Conservation (phyloP, 2,329 filamentous ascomycete genomes). For the Magnaporthiopsis poae region DNA sequence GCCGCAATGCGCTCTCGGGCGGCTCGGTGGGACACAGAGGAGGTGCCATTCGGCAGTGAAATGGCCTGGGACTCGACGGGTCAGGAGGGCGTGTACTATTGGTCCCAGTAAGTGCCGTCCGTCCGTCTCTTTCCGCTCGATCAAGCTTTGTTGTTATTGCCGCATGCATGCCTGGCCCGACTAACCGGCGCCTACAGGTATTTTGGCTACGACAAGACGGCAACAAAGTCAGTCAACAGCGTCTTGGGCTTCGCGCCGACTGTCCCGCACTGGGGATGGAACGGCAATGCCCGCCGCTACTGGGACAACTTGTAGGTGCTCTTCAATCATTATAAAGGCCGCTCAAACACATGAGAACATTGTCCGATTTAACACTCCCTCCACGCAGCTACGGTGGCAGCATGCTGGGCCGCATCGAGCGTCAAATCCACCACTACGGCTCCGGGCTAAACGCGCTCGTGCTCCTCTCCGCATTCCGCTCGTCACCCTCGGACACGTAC, state of each 20-base stretch:
- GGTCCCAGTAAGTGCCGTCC: conserved; percentile 31
- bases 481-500: conserved; percentile 35
- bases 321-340: too few species aligned
- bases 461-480: conserved; percentile 41
- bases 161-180: conserved; percentile 9
- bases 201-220: conserved; percentile 37
- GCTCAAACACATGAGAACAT: background rate
- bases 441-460: conserved; percentile 48
- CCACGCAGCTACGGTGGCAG: conserved; percentile 29
- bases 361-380: background rate
- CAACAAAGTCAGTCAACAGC: conserved; percentile 39
- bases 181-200: conserved; percentile 21
- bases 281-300: conserved; percentile 50
- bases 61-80: conserved; percentile 55
- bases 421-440: conserved; percentile 52
- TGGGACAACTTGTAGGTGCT: conserved; percentile 45
- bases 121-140: background rate
- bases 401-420: conserved; percentile 32
- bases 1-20: conserved; percentile 39
- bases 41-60: conserved; percentile 48
- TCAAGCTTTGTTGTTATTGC: background rate
- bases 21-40: conserved; percentile 36
- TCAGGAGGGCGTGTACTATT: conserved; percentile 52
- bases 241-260: conserved; percentile 48
- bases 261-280: conserved; percentile 52